These are phyloP conservation scores for Jatropha curcas DNA, from an alignment of 345 rosid species.

Conservation along the genomic window DNA sequence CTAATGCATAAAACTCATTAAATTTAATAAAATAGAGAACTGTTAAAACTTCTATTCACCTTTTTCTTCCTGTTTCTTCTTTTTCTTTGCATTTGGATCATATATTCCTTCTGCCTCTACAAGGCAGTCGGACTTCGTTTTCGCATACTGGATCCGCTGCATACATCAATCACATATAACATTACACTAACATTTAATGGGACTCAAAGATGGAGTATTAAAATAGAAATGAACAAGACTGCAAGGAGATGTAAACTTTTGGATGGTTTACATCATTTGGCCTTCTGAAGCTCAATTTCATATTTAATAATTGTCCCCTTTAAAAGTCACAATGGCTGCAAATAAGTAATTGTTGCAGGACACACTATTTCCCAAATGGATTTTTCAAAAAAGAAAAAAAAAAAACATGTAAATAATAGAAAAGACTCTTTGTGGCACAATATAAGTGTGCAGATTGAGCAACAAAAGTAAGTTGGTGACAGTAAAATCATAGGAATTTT, in stretches of 20 bases:
- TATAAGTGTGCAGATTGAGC: neutral
- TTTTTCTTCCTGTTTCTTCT: slow-evolving; percentile 85
- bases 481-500: neutral
- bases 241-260: too few species aligned
- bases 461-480: too few species aligned
- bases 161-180: neutral
- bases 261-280: too few species aligned
- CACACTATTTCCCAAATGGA: neutral
- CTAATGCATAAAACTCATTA: neutral
- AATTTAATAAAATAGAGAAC: neutral
- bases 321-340: neutral
- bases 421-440: neutral
- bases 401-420: too few species aligned
- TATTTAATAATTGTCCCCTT: neutral
- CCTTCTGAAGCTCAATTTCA: neutral
- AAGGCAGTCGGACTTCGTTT: slow-evolving; percentile 82
- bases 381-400: too few species aligned
- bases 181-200: neutral
- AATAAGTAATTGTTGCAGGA: neutral
- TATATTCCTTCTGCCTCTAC: slow-evolving; percentile 82
- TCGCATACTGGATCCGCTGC: slow-evolving; percentile 92
- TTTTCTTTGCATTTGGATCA: slow-evolving; percentile 84
- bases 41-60: slow-evolving; percentile 35
- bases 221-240: neutral
- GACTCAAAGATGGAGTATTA: neutral